phyloP scores from a whole-genome alignment of 2,329 filamentous ascomycete species.

The Penicillium sp. region DNA sequence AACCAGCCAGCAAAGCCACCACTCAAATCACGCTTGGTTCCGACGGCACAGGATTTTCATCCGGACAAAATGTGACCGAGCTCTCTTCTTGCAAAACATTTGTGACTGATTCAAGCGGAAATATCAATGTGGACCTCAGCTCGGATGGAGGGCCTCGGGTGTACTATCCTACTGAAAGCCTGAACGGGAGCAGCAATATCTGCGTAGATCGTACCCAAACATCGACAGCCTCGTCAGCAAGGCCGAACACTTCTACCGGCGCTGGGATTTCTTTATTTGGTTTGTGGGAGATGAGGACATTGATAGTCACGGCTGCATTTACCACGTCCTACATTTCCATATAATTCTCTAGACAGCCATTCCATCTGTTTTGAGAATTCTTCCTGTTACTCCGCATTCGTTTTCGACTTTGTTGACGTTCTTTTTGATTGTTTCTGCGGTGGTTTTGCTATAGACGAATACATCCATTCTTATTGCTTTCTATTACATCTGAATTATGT shows the following conservation, averaged over 20 bases:
- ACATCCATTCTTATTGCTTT: not conserved
- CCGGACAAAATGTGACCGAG: slow-evolving; percentile 8
- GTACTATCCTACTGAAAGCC: slow-evolving; percentile 11
- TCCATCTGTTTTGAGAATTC: not conserved
- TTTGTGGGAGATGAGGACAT: not conserved
- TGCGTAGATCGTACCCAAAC: slow-evolving; percentile 1
- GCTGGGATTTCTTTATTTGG: not conserved
- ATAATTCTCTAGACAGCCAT: not conserved
- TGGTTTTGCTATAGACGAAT: not conserved
- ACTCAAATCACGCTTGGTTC: slow-evolving; percentile 7
- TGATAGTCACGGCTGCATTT: not conserved
- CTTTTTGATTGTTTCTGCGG: not conserved
- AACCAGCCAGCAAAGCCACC: slow-evolving; percentile 5
- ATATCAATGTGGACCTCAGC: slow-evolving; percentile 10
- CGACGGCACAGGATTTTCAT: slow-evolving; percentile 3
- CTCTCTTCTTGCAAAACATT: slow-evolving; percentile 9
- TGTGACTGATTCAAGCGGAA: slow-evolving; percentile 6
- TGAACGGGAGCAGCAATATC: slow-evolving; percentile 6
- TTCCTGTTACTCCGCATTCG: not conserved
- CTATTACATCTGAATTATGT: not conserved
- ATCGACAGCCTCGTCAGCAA: slow-evolving; percentile 2
- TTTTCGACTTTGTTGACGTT: not conserved
- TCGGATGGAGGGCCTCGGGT: slow-evolving; percentile 12
- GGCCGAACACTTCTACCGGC: not conserved
- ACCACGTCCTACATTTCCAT: not conserved